Evolutionary conservation across 371 early-diverging fungal species (phyloP).

Genomic region (Mucor plumbeus): DNA sequence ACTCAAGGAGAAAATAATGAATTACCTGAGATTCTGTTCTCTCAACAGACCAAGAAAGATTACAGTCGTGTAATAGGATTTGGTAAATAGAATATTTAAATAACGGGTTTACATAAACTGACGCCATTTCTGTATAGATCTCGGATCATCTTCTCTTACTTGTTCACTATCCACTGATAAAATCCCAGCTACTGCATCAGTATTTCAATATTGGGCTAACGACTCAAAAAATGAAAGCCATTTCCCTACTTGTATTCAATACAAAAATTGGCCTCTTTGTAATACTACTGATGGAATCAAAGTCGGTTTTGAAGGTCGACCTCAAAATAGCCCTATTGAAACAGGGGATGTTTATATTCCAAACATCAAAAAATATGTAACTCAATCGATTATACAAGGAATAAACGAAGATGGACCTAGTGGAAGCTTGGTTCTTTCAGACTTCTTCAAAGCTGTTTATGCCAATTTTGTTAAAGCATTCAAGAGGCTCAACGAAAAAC

Average conservation of each 20-base stretch:
- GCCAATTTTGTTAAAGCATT: neutral
- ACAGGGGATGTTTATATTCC: neutral
- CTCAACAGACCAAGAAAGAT: neutral
- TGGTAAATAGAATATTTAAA: neutral
- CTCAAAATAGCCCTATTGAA: neutral
- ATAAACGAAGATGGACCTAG: neutral
- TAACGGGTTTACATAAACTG: neutral
- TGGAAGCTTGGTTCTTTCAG: neutral
- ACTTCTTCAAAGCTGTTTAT: neutral
- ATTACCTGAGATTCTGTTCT: neutral
- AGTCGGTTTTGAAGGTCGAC: neutral
- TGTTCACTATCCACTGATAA: slow-evolving; percentile 1
- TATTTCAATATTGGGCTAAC: neutral
- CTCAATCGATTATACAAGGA: neutral
- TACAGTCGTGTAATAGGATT: neutral
- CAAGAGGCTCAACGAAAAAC: neutral
- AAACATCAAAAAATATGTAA: neutral
- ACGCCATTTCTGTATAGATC: slow-evolving; percentile 3
- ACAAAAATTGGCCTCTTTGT: neutral
- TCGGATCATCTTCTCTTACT: neutral
- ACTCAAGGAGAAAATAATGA: neutral
- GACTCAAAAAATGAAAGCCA: neutral
- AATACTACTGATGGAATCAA: neutral
- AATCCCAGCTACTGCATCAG: neutral
- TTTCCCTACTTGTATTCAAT: neutral